Conservation (phyloP, 2,329 filamentous ascomycete species). For the Kalmusia sp. region DNA sequence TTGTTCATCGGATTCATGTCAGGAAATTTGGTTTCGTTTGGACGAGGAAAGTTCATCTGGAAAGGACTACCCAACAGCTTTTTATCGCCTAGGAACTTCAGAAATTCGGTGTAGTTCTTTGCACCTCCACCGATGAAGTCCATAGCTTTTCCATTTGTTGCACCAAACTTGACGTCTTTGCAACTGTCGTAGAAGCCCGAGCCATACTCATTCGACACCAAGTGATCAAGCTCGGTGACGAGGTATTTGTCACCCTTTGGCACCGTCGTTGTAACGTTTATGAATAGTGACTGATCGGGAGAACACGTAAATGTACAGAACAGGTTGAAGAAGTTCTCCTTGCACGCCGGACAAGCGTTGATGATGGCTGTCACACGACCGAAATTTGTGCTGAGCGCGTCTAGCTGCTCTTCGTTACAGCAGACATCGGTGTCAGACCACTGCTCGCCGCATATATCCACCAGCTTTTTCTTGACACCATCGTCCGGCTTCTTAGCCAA, state of each 20-base stretch:
- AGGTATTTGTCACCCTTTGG: constrained; percentile 66
- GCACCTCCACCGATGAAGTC: constrained; percentile 95
- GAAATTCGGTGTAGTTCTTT: constrained; percentile 83
- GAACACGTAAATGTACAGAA: constrained; percentile 99
- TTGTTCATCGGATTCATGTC: constrained; percentile 77
- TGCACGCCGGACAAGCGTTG: constrained; percentile 93
- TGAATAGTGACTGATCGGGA: constrained; percentile 91
- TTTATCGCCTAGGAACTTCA: constrained; percentile 93
- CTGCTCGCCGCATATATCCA: constrained; percentile 84
- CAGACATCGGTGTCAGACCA: constrained; percentile 87
- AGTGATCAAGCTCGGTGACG: constrained; percentile 90
- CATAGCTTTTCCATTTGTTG: constrained; percentile 92
- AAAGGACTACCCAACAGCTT: constrained; percentile 92
- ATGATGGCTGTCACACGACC: constrained; percentile 88
- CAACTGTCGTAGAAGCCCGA: constrained; percentile 94
- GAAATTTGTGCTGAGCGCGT: constrained; percentile 81
- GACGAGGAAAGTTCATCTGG: constrained; percentile 90
- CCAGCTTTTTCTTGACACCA: constrained; percentile 76
- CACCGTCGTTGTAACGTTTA: constrained; percentile 84
- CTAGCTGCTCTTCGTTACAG: constrained; percentile 82
- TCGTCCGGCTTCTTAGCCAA: constrained; percentile 76
- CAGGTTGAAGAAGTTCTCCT: constrained; percentile 97
- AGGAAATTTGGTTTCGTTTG: constrained; percentile 64
- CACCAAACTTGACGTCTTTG: constrained; percentile 98
- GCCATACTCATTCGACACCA: constrained; percentile 84